Conservation (phyloP, 148 eudicot species). For the Nepenthes gracilis region DNA sequence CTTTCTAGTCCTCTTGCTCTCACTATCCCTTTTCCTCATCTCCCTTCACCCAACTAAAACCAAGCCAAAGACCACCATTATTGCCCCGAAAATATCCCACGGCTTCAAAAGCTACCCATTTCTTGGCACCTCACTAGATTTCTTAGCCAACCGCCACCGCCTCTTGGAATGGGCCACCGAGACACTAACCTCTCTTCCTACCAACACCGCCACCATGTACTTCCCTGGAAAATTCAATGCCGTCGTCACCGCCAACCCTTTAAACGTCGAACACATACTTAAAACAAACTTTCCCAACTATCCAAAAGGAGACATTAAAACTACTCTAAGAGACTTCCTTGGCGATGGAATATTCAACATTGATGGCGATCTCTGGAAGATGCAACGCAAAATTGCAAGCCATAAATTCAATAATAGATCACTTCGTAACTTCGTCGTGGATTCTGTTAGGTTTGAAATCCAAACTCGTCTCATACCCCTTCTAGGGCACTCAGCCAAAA, state of each 20-base stretch:
- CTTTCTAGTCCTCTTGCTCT: no score
- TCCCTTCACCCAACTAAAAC: no score
- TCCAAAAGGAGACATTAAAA: no score
- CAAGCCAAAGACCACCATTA: no score
- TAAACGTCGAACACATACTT: no score
- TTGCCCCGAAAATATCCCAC: background rate
- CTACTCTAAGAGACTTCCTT: constrained; percentile 44
- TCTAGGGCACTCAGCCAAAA: constrained; percentile 11
- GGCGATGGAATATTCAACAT: constrained; percentile 65
- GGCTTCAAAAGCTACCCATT: constrained; percentile 58
- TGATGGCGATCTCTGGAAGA: constrained; percentile 47
- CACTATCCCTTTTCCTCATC: no score
- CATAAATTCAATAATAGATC: constrained; percentile 57
- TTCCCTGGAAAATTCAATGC: no score
- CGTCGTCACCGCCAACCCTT: no score
- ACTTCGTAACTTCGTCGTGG: constrained; percentile 35
- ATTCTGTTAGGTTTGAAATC: constrained; percentile 25
- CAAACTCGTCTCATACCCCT: constrained; percentile 23
- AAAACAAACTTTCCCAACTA: no score
- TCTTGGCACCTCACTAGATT: constrained; percentile 42
- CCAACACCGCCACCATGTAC: no score
- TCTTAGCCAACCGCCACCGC: constrained; percentile 22
- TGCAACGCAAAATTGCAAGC: constrained; percentile 63
- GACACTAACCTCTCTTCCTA: no score
- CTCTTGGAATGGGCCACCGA: no score